These are phyloP conservation scores for Trifolium dubium DNA, from an alignment of 306 rosid species.

Conservation along the genomic window DNA sequence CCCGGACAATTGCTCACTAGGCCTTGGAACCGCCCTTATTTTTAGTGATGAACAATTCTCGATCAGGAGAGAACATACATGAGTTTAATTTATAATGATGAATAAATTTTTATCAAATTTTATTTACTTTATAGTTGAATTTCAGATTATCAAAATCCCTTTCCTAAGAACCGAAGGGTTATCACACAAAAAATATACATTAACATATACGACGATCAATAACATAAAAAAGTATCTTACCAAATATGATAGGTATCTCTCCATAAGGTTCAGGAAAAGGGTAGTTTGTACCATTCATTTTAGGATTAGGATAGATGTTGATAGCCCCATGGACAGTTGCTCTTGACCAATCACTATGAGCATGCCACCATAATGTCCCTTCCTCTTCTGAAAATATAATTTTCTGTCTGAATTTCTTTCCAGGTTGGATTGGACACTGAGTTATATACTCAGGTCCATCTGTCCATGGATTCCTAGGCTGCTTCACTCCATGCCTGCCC, in stretches of 20 bases:
- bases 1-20: no score
- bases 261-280: constrained; percentile 4
- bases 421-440: constrained; percentile 2
- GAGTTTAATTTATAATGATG: no score
- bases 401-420: background rate
- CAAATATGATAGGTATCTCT: constrained; percentile 2
- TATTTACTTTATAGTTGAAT: no score
- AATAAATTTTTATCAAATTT: no score
- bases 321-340: constrained; percentile 9
- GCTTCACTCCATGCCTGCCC: constrained; percentile 8
- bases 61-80: no score
- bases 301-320: background rate
- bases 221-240: background rate
- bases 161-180: no score
- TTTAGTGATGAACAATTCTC: no score
- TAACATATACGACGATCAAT: background rate
- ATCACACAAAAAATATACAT: no score
- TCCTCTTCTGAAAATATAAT: background rate
- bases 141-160: no score
- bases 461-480: constrained; percentile 1
- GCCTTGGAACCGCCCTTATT: no score
- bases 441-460: constrained; percentile 8
- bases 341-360: constrained; percentile 9
- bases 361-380: constrained; percentile 19
- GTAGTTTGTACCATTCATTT: background rate